A percentile compares a stretch with the other conserved stretches of the same genome.
Conservation (phyloP, 805 yeast species). For the Dipodascus albidus region DNA sequence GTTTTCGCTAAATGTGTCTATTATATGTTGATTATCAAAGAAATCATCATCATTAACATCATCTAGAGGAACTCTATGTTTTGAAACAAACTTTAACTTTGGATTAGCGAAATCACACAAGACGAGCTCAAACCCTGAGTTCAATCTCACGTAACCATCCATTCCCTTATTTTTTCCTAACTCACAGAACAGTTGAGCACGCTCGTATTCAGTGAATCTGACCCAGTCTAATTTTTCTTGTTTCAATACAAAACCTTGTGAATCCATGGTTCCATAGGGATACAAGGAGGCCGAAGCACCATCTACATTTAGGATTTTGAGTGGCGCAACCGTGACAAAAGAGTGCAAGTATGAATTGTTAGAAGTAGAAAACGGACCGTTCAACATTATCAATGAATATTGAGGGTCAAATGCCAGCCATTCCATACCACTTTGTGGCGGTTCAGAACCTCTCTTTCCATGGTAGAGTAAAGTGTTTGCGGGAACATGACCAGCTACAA, state of each 20-base stretch:
- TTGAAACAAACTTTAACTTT: conserved; percentile 32
- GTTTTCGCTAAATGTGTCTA: conserved; percentile 12
- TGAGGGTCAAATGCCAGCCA: conserved; percentile 60
- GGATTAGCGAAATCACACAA: conserved; percentile 43
- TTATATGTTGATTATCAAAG: conserved; percentile 16
- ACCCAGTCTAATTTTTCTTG: conserved; percentile 21
- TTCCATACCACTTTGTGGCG: conserved; percentile 37
- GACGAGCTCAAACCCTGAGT: conserved; percentile 50
- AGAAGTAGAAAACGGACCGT: not conserved
- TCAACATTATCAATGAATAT: conserved; percentile 32
- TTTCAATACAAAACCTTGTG: conserved; percentile 33
- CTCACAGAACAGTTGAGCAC: conserved; percentile 40
- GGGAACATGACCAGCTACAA: conserved; percentile 50
- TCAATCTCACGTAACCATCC: conserved; percentile 49
- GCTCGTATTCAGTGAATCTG: conserved; percentile 31
- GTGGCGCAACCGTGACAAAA: conserved; percentile 35
- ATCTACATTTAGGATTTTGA: conserved; percentile 43
- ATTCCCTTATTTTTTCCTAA: conserved; percentile 44
- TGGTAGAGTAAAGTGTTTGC: conserved; percentile 49
- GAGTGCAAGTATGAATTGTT: conserved; percentile 28
- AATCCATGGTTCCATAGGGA: conserved; percentile 49
- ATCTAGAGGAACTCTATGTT: not conserved
- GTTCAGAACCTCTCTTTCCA: conserved; percentile 30
- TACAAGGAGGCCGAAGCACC: conserved; percentile 62
- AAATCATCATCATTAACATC: conserved; percentile 9